Base-by-base conservation (phyloP, 2,329 filamentous ascomycete species). In the Leptographium flavum region DNA sequence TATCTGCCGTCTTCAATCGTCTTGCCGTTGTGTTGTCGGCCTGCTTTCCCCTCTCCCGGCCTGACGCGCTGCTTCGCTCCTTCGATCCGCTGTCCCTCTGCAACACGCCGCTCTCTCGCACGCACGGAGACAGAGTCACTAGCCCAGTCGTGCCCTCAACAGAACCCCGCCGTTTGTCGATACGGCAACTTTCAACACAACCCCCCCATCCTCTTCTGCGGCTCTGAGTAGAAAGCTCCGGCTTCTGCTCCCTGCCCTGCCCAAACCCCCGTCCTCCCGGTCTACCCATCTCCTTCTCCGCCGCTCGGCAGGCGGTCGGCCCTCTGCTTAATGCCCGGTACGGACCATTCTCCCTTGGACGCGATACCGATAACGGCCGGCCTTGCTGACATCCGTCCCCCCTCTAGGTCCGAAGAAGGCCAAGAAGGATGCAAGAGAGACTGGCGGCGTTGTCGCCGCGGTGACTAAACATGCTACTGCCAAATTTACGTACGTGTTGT, bases 371-470 rank as follows among this genome's bases (percentile, higher is more conserved):
- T n/a, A n/a, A n/a, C n/a, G n/a, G n/a, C n/a, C n/a, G n/a, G n/a
- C n/a, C n/a, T n/a, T n/a, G n/a, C n/a, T n/a, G n/a, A n/a, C 30
- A 2, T 21, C 23, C 23, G 11, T 38, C n/a, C 23, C 21, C n/a
- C 30, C 21, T 21, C 28, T 22, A 53, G 52, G 46, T 48, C 43
- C 46, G 38, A 71, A 71, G 64, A 73, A 71, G 59, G 63, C 69
- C 55, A 69, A 63, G 59, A 74, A 71, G 62, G 62, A 73, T 70
- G 69, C 65, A 58, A 73, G 65, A 67, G 69, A 73, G 55, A 62
- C 60, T 56, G 66, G 69, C 55, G 66, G 68, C 54, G 70, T 73
- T 55, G 64, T 68, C 53, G 69, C 70, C 40, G 69, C 69, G 60
- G 65, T 73, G 63, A 71, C 66, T 50, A 71, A 67, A 56, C 68